A percentile compares a stretch with the other conserved stretches of the same genome.
Evolutionary conservation across 108 stramenopile genomes (phyloP).

Genomic region (Fragilaria crotonensis): DNA sequence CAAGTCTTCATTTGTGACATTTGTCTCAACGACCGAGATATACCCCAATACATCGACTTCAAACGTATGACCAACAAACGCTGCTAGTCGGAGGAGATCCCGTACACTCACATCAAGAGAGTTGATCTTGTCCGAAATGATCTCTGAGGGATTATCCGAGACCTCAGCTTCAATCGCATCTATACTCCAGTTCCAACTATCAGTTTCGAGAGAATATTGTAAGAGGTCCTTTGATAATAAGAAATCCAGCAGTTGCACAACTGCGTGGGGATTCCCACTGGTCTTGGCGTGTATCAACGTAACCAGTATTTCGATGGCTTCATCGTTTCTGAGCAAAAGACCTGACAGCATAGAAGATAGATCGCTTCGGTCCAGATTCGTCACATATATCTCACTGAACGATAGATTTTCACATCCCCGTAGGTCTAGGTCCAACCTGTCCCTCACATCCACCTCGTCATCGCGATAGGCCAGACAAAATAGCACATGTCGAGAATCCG

Average conservation of each 20-base stretch:
- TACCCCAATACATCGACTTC: not conserved
- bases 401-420: not conserved
- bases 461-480: not conserved
- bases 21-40: not conserved
- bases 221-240: not conserved
- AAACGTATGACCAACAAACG: not conserved
- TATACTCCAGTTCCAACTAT: not conserved
- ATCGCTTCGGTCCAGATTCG: not conserved
- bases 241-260: not conserved
- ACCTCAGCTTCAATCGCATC: not conserved
- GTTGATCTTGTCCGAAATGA: not conserved
- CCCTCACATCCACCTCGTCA: not conserved
- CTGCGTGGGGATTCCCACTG: not conserved
- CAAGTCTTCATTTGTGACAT: not conserved
- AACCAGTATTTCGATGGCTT: not conserved
- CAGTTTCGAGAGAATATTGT: not conserved
- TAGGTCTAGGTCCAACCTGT: not conserved
- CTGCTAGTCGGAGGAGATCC: not conserved
- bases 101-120: not conserved
- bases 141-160: not conserved
- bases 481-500: not conserved
- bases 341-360: not conserved
- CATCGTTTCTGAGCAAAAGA: not conserved
- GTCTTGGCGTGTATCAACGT: not conserved
- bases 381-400: not conserved